Base-by-base conservation (phyloP, 257 asterid species). In the Dorcoceras hygrometricum region DNA sequence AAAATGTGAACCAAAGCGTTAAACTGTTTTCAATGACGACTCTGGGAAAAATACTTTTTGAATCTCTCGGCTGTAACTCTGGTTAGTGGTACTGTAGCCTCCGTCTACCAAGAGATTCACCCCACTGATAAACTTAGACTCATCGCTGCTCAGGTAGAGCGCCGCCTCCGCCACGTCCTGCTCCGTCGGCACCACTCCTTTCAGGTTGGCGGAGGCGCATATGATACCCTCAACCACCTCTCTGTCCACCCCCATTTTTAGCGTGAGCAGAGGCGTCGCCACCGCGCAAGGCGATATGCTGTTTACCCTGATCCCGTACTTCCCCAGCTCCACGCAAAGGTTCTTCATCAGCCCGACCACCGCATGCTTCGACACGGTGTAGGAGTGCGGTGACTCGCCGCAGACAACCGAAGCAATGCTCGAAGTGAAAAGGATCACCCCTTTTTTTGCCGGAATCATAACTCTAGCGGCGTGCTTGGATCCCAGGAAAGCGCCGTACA, bases 141-240 rank as follows among this genome's bases (percentile, higher is more conserved):
- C 96, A 16, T 90, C 93, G 57, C 95, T 77, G 6, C 78, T 82
- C 69, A 90, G 59, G 60, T 56, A 90, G 72, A 88, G 48, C 3
- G 96, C 96, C 57, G 95, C 96, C 74, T 83, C 86, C n/a, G 96
- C 97, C 76, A 90, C 92, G 54, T 90, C 97, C 53, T 80, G 87
- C 16, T 82, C 71, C 63, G 76, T 75, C 16, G 87, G 91, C 54
- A 70, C 78, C 34, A 22, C 83, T 43, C 95, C 95, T 69, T 90
- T 88, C 78, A 90, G 36, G 29, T 70, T 90, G 0, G 96, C 92
- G 4, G 90, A 72, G 4, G 78, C 72, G 43, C 82, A 55, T 0
- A 86, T 76, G 4, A 86, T 78, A 16, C 59, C 86, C 51, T 90
- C 93, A 60, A 90, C 80, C 14, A 63, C 80, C 6, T 60, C 68